Base-by-base conservation (phyloP, 1,139 yeast genomes). In the Magnusiomyces sp. region DNA sequence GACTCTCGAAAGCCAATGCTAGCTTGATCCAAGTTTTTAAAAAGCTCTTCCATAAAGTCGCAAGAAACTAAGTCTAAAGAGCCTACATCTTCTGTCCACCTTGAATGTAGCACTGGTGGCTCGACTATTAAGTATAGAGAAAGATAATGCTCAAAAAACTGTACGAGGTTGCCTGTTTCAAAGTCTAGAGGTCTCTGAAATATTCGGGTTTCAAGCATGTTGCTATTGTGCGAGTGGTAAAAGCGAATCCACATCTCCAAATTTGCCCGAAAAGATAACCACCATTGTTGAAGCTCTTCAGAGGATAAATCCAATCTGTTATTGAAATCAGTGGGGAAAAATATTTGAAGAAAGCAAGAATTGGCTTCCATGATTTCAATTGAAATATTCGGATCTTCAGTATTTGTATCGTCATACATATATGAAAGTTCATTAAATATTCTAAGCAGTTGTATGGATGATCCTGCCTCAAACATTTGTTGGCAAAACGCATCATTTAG, bases 381-480 rank as follows among this genome's bases (percentile, higher is more conserved):
- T 13, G 36, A 19, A 14, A 23, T 19, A n/a, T 14, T 34, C 33
- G 40, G 27, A n/a, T n/a, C 16, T 40, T 11, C 5, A n/a, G 11
- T 11, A 14, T 40, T 9, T 6, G 10, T 13, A 19, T 10, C 9
- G 9, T 29, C 17, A 27, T 33, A 14, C 31, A 33, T 6, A 14
- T 23, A 29, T 29, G 20, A 5, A 7, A 23, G 4, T 23, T 23
- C 29, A 19, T 33, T 43, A 9, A 43, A 20, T 2, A 19, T 33
- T n/a, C 34, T 31, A 9, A 19, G 23, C 5, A 43, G 34, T 9
- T 19, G 40, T 17, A 34, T 43, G 5, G 46, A 43, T 27, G 36
- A 19, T 9, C 46, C 46, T 5, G 46, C 46, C 33, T 43, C 46
- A 19, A 33, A 43, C 38, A 43, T 43, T 13, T 43, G 38, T 20